These are phyloP conservation scores for Yarrowia phangngaensis DNA, from an alignment of 805 yeast species.

Conservation along the genomic window DNA sequence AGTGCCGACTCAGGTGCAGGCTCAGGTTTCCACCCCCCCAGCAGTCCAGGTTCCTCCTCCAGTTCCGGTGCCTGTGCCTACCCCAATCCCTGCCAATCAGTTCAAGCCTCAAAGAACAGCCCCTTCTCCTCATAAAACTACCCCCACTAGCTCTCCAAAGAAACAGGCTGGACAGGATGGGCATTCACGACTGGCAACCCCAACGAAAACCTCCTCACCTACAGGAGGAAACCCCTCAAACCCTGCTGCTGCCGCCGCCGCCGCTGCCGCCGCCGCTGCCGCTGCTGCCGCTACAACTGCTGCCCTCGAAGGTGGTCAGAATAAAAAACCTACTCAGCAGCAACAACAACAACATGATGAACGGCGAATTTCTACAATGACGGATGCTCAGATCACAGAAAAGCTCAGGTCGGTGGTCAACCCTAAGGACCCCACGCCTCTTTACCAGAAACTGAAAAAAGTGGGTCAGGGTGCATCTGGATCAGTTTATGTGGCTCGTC, in stretches of 20 bases:
- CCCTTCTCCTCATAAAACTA: constrained; percentile 13
- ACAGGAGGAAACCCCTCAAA: no score
- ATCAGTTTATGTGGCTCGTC: constrained; percentile 85
- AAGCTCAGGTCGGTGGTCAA: constrained; percentile 79
- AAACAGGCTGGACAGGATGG: constrained; percentile 13
- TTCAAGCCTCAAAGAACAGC: constrained; percentile 22
- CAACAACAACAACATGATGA: constrained; percentile 49
- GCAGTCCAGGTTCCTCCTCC: constrained; percentile 3
- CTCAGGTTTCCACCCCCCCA: not conserved
- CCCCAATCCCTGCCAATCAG: not conserved
- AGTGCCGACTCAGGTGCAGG: not conserved
- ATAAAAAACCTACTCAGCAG: constrained; percentile 33
- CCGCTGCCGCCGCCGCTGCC: constrained; percentile 44
- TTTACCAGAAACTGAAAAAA: constrained; percentile 53
- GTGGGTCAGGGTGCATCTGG: constrained; percentile 99
- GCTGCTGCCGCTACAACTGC: constrained; percentile 38
- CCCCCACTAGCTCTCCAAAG: constrained; percentile 10
- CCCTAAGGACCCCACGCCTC: constrained; percentile 77
- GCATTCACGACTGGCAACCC: constrained; percentile 10
- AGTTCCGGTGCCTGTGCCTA: not conserved
- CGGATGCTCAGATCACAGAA: constrained; percentile 83
- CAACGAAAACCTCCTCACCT: constrained; percentile 10
- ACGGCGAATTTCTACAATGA: constrained; percentile 57
- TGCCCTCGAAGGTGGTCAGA: constrained; percentile 31
- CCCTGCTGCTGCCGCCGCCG: constrained; percentile 24